Percentiles rank a stretch among this genome's conserved stretches.
phyloP scores from a whole-genome alignment of 495 filamentous ascomycete species.

The Penicillium atrosanguineum region DNA sequence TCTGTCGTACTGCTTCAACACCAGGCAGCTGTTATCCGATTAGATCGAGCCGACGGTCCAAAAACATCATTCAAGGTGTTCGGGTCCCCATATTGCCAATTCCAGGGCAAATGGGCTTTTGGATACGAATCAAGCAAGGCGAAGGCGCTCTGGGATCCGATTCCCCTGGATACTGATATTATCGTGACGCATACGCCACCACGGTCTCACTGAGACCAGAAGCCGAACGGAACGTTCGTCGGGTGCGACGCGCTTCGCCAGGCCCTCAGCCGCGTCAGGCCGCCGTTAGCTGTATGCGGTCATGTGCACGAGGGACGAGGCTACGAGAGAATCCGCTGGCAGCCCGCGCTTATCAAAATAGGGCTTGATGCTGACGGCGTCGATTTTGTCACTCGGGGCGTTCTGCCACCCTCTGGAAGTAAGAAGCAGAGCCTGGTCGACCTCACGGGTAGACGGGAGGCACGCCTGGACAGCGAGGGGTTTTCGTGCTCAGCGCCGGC shows the following conservation, averaged over 20 bases:
- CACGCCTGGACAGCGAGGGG: slow-evolving; percentile 41
- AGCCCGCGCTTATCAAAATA: slow-evolving; percentile 1
- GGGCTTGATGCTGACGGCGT: slow-evolving; percentile 3
- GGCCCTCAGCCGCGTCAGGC: slow-evolving; percentile 38
- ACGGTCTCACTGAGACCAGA: slow-evolving; percentile 42
- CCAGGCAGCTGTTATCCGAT: slow-evolving; percentile 53
- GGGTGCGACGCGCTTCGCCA: slow-evolving; percentile 44
- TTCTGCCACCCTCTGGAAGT: slow-evolving; percentile 37
- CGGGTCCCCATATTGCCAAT: slow-evolving; percentile 70
- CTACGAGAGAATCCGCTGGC: slow-evolving; percentile 43
- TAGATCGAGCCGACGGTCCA: slow-evolving; percentile 57
- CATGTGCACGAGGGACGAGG: slow-evolving; percentile 52
- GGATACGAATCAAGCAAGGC: slow-evolving; percentile 56
- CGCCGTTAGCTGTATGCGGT: slow-evolving; percentile 46
- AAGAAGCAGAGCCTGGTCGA: slow-evolving; percentile 61
- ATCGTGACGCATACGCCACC: slow-evolving; percentile 52
- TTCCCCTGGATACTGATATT: slow-evolving; percentile 46
- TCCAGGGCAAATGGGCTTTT: slow-evolving; percentile 68
- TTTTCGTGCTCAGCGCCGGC: slow-evolving; percentile 13
- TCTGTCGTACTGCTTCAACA: slow-evolving; percentile 67
- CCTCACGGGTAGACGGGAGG: slow-evolving; percentile 47
- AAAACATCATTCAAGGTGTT: slow-evolving; percentile 70
- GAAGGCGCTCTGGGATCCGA: slow-evolving; percentile 45
- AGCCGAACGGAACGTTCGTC: slow-evolving; percentile 22
- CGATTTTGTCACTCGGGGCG: slow-evolving; percentile 10